Conservation (phyloP, 2,329 filamentous ascomycete genomes). For the Arthrinium phaeospermum region DNA sequence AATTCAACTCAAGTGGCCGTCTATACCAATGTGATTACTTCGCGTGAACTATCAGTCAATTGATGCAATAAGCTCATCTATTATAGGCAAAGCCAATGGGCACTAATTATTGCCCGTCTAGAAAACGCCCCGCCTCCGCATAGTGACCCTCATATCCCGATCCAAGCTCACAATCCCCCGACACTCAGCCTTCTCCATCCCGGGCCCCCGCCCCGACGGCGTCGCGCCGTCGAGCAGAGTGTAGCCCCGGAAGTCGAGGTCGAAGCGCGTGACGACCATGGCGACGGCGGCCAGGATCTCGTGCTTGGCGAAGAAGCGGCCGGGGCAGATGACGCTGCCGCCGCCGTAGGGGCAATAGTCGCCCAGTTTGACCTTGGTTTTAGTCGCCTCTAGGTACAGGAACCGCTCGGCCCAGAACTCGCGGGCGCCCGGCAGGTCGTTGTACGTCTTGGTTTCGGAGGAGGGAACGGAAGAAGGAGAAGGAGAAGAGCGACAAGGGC, state of each 20-base stretch:
- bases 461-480: no score
- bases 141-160: neutral
- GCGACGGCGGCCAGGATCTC: constrained; percentile 33
- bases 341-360: constrained; percentile 35
- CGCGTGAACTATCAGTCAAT: no score
- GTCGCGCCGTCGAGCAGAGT: constrained; percentile 18
- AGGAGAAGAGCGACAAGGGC: no score
- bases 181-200: constrained; percentile 5
- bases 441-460: no score
- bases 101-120: neutral
- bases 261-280: constrained; percentile 29
- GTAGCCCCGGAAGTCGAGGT: constrained; percentile 27
- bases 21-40: no score
- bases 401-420: constrained; percentile 45
- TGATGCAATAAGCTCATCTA: no score
- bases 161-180: neutral
- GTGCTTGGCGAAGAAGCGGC: constrained; percentile 35
- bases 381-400: constrained; percentile 31
- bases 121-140: neutral
- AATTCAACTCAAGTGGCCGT: no score
- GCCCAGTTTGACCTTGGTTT: neutral
- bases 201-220: constrained; percentile 20
- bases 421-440: constrained; percentile 23
- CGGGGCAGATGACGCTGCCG: constrained; percentile 34
- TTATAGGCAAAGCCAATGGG: no score